Evolutionary conservation across 2,329 filamentous ascomycete species (phyloP), one percentile per base, ranked within the genome.

Genomic region (Sordariomycetes sp.): DNA sequence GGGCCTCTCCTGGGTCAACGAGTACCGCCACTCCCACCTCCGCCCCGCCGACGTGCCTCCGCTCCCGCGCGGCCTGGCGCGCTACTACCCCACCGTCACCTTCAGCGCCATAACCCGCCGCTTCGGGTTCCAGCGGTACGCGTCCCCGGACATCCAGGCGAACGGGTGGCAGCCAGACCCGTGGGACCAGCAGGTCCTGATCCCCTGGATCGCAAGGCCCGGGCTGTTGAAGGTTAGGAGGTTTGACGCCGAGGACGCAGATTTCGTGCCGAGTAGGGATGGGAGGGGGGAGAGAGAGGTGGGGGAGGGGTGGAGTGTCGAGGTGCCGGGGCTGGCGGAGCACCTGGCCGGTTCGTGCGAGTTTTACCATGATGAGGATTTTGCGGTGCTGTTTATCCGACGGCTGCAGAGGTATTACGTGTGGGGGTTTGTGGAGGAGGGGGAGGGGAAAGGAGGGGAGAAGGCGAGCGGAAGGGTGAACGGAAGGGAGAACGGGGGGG

Each of bases 361-460:
- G 36, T 39, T 50, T 20, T 10, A 20, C 12, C 45, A 50, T 20
- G 45, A 50, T 12, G 45, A 50, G 22, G 45, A 50, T 20, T 50
- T 50, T 24, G 22, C 45, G 3, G 45, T 50, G 13, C 45, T 50
- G 20, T 22, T 50, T 22, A 50, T 22, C 45, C 10, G 20, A n/a
- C 8, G 22, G 3, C 17, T 39, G 5, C 12, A 39, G 12, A 4
- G 36, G 36, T 39, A 39, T 39, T 39, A 13, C 36, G 36, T 39
- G 12, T 39, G 36, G 36, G 15, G 17, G 3, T 39, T 39, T 39
- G 36, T 39, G 10, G 36, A 39, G 36, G 36, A 39, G 12, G 36
- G 15, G 12, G 36, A 39, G 36, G 36, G 17, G 36, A 63, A 67
- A 51, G 59, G 28, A n/a, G n/a, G n/a, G n/a, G n/a, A n/a, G n/a